A percentile compares a stretch with the other conserved stretches of the same genome.
phyloP scores from a whole-genome alignment of 1,284 basidiomycete genomes.

The Apiotrichum sp. region DNA sequence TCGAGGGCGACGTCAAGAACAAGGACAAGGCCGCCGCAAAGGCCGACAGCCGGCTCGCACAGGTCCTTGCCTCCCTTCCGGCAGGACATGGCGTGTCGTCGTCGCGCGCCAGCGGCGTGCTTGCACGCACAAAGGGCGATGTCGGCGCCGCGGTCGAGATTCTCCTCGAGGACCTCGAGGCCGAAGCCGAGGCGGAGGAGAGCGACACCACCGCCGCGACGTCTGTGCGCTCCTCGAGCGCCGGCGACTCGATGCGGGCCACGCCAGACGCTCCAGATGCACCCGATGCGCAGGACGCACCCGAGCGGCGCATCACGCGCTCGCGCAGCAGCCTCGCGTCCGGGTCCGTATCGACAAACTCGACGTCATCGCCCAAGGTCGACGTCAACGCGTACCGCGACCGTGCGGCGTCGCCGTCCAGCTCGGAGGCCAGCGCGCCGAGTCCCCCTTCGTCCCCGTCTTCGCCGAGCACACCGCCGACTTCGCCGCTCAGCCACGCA shows the following conservation, averaged over 20 bases:
- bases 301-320: not conserved
- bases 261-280: not conserved
- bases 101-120: conserved; percentile 18
- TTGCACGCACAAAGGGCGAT: conserved; percentile 33
- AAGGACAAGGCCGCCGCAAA: not conserved
- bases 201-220: conserved; percentile 3
- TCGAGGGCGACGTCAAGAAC: conserved; percentile 10
- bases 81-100: conserved; percentile 23
- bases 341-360: not conserved
- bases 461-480: conserved; percentile 7
- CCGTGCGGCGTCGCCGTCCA: conserved; percentile 1
- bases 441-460: too few relatives aligned
- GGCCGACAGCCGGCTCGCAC: conserved; percentile 9
- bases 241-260: not conserved
- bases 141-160: conserved; percentile 37
- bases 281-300: not conserved
- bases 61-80: conserved; percentile 31
- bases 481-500: conserved; percentile 5
- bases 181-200: conserved; percentile 12
- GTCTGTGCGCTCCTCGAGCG: conserved; percentile 1
- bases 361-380: not conserved
- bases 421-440: conserved; percentile 1
- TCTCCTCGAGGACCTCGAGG: conserved; percentile 31
- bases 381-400: conserved; percentile 9
- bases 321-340: not conserved